Percentiles rank a stretch among this genome's conserved stretches.
phyloP scores from a whole-genome alignment of 176 grass and related monocot genomes.

The Oryza meyeriana region DNA sequence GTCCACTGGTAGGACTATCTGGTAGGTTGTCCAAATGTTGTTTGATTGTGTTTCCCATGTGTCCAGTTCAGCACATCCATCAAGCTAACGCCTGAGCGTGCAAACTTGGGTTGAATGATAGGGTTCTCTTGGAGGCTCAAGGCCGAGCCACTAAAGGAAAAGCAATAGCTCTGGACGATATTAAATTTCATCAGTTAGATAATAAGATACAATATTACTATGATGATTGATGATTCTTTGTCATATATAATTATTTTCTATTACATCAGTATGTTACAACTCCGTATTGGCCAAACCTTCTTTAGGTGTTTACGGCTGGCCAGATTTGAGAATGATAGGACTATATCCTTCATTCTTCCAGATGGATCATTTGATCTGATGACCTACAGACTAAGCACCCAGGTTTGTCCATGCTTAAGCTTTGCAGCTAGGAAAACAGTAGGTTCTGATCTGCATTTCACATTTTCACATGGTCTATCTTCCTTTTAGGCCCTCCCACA shows the following conservation, averaged over 20 bases:
- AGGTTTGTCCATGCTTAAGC: conserved; percentile 37
- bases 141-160: conserved; percentile 93
- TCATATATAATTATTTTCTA: neutral
- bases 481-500: conserved; percentile 7
- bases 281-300: conserved; percentile 15
- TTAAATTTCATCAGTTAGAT: conserved; percentile 98
- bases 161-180: conserved; percentile 93
- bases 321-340: conserved; percentile 98
- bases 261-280: neutral
- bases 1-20: no score
- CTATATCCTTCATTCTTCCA: conserved; percentile 94
- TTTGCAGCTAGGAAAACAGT: neutral
- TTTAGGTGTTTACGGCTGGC: conserved; percentile 88
- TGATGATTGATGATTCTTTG: neutral
- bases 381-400: conserved; percentile 96
- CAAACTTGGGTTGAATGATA: conserved; percentile 94
- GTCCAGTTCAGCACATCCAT: no score
- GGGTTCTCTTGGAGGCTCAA: conserved; percentile 97
- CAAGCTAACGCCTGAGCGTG: no score
- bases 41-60: no score
- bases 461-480: neutral
- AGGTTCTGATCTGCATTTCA: neutral
- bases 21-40: no score
- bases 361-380: conserved; percentile 96
- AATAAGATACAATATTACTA: conserved; percentile 41